Evolutionary conservation across 805 yeast species (phyloP), one percentile per base, ranked within the genome.

Genomic region (Candida pini): DNA sequence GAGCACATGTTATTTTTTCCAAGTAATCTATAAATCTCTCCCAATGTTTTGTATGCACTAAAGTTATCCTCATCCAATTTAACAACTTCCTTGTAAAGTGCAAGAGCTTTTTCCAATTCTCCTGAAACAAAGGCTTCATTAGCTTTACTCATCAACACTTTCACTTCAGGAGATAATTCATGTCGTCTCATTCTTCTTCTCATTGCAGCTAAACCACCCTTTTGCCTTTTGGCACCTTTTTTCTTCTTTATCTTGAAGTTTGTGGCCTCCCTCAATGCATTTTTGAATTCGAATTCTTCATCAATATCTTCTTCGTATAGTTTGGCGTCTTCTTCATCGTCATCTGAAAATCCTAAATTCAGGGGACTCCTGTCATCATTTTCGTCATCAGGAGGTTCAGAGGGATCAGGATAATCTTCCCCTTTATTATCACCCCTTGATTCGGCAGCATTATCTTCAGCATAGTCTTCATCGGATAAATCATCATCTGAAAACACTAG

Each of bases 31-130:
- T 83, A 81, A 30, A 90, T 83, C 50, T 85, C 95, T 30, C 96
- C 97, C 29, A 88, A 61, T 0, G 94, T 83, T 49, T 83, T 81
- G 64, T 89, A 89, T 0, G 96, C 96, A 29, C 83, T 76, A 55
- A 76, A 81, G 53, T 84, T 82, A 44, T 74, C 73, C 10, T 85
- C 80, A 51, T 88, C 96, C 35, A 78, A 67, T 47, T 79, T 77
- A 40, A 90, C 78, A 9, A 87, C 94, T 41, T 76, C 85, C 45
- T 67, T 62, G 57, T 71, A 89, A 32, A 70, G 53, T 33, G 71
- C 60, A 45, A 74, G 70, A 0, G 94, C 90, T 1, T 62, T 66
- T 20, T 69, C 73, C 14, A 73, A 67, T 47, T 82, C 81, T 31
- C 70, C 69, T 20, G 71, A 53, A 2, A 83, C 95, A 64, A 80